Base-by-base conservation (phyloP, 2,329 filamentous ascomycete species). In the Esteya vermicola region DNA sequence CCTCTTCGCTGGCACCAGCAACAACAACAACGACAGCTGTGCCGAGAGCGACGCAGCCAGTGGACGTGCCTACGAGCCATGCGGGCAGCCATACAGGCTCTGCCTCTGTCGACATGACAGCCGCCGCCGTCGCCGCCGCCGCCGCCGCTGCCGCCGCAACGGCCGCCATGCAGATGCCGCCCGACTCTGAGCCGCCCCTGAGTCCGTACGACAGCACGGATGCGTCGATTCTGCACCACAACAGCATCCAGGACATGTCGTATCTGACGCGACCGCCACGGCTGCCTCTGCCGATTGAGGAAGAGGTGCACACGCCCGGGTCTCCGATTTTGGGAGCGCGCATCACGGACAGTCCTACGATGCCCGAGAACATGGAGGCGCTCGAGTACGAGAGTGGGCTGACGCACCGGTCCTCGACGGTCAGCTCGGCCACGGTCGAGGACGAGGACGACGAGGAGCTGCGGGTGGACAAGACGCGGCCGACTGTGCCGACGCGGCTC, bases 271-370 rank as follows among this genome's bases (percentile, higher is more conserved):
- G 81, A n/a, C 89, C 89, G 34, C 89, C 89, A 38, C 81, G 89
- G 45, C 67, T 96, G 52, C 89, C 89, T 43, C 73, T 96, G 43
- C 88, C 89, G 40, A 95, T 96, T 51, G 86, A 93, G 52, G 85
- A 95, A 64, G 86, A 93, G 56, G 72, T 83, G 13, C 80, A 91
- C 51, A 85, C 82, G 1, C 89, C 89, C 2, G 88, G 88, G 21
- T 95, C 88, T 33, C 89, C 89, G 40, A 89, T 94, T 47, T 74
- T 89, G 46, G 76, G 81, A 7, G 73, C 85, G 2, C 68, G 78
- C 22, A 80, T 85, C 55, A 57, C 56, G 38, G 55, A 56, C 43
- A 67, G 64, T n/a, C 59, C 58, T n/a, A n/a, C n/a, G n/a, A n/a
- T n/a, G 3, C 55, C 78, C 45, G 72, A 70, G 6, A 67, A 73